phyloP scores from a whole-genome alignment of 257 asterid species.

The Lycium barbarum region DNA sequence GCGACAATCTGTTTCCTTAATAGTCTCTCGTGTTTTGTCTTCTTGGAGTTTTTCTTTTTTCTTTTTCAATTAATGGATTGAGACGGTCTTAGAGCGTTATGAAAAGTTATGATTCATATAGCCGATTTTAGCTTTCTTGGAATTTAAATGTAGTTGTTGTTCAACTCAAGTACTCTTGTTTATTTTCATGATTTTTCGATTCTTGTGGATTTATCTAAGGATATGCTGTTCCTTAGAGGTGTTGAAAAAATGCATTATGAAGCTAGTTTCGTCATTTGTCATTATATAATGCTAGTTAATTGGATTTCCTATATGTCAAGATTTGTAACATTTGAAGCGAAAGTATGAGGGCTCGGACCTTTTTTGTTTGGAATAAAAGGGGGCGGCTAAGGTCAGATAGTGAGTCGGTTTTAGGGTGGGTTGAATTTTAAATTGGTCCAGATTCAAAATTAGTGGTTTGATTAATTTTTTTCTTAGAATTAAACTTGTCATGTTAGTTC shows the following conservation, averaged over 20 bases:
- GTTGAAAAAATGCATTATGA: background rate
- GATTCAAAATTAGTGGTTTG: no score
- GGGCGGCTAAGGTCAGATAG: no score
- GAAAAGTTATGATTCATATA: background rate
- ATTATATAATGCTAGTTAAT: background rate
- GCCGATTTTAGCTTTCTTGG: background rate
- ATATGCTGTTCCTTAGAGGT: background rate
- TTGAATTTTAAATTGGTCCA: no score
- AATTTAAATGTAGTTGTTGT: background rate
- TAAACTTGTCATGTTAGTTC: no score
- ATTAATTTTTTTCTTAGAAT: no score
- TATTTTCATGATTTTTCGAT: background rate
- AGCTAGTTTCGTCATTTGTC: background rate
- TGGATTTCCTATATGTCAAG: background rate
- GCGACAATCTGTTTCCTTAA: background rate
- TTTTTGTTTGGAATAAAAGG: no score
- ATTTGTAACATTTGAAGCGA: background rate
- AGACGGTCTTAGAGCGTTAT: background rate
- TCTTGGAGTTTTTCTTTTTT: background rate
- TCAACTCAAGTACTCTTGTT: background rate
- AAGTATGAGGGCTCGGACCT: no score
- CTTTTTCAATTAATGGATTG: background rate
- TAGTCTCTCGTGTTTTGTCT: background rate
- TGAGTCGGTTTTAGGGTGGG: no score
- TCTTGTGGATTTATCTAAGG: background rate